Conservation (phyloP, 768 basidiomycete species). For the Termitomyces sp. region DNA sequence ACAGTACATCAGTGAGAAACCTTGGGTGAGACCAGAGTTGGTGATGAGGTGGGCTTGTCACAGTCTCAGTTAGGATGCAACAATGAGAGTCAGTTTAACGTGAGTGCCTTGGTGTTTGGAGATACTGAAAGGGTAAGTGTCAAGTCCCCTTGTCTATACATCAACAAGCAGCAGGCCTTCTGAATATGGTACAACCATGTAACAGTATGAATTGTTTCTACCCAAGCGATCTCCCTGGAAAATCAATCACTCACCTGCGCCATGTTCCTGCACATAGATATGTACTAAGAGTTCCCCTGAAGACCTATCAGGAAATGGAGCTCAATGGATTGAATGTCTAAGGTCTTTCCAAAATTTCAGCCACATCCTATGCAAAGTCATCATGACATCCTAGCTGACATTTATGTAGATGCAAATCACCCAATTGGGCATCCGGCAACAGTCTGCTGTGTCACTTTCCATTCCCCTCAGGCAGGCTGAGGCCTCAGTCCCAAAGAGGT, state of each 20-base stretch:
- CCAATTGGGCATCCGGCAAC: not conserved
- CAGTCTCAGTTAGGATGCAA: not conserved
- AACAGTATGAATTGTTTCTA: not conserved
- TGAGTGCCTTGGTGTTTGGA: not conserved
- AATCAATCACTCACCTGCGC: not conserved
- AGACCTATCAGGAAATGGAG: no score
- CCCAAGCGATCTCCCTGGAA: not conserved
- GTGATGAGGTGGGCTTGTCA: not conserved
- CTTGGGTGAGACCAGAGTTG: not conserved
- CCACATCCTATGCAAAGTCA: not conserved
- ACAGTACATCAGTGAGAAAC: not conserved
- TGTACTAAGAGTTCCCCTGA: no score
- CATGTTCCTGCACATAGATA: not conserved
- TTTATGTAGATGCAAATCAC: not conserved
- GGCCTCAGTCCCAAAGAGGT: not conserved
- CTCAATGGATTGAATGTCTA: no score
- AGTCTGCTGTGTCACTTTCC: not conserved
- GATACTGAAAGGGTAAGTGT: not conserved
- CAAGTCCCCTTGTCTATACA: not conserved
- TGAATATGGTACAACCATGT: not conserved
- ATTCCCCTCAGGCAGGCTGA: no score
- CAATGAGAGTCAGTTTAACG: not conserved
- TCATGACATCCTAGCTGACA: not conserved
- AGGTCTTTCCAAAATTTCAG: not conserved
- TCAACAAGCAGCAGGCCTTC: not conserved